Evolutionary conservation across 768 basidiomycete genomes (phyloP).

Genomic region (Collybia sp.): DNA sequence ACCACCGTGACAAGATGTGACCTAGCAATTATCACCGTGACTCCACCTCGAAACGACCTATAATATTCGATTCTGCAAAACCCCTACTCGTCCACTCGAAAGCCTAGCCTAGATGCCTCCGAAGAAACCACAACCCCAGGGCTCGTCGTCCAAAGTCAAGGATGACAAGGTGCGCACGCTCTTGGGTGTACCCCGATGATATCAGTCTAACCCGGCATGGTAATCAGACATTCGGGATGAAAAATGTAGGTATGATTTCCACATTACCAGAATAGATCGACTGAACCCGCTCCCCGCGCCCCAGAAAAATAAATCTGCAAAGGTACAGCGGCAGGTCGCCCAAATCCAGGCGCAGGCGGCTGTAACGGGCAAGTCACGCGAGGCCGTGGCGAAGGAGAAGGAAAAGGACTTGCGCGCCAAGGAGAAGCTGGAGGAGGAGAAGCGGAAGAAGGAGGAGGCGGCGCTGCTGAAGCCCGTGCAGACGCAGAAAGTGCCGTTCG

Average conservation of each 20-base stretch:
- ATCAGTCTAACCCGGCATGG: constrained; percentile 17
- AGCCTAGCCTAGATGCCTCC: constrained; percentile 58
- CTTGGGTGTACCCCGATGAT: constrained; percentile 5
- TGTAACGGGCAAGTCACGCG: constrained; percentile 75
- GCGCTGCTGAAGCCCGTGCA: constrained; percentile 78
- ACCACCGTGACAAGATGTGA: too few species aligned
- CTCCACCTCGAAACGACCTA: too few species aligned
- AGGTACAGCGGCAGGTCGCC: constrained; percentile 83
- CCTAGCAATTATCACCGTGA: too few species aligned
- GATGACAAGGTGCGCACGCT: constrained; percentile 66
- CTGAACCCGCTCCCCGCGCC: constrained; percentile 3
- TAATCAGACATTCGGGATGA: constrained; percentile 79
- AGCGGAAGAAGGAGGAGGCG: constrained; percentile 80
- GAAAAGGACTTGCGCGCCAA: constrained; percentile 77
- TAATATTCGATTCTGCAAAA: background rate
- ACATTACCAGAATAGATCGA: constrained; percentile 2
- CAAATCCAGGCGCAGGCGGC: constrained; percentile 76
- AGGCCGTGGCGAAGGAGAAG: constrained; percentile 76
- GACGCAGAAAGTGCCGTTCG: constrained; percentile 85
- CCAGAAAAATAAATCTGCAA: constrained; percentile 95
- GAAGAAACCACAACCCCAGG: constrained; percentile 60
- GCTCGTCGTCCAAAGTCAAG: constrained; percentile 67
- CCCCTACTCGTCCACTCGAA: background rate
- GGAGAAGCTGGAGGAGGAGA: constrained; percentile 75
- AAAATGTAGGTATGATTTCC: constrained; percentile 54